Evolutionary conservation across 2,329 filamentous ascomycete species (phyloP).

Genomic region (Cladosporium velox): DNA sequence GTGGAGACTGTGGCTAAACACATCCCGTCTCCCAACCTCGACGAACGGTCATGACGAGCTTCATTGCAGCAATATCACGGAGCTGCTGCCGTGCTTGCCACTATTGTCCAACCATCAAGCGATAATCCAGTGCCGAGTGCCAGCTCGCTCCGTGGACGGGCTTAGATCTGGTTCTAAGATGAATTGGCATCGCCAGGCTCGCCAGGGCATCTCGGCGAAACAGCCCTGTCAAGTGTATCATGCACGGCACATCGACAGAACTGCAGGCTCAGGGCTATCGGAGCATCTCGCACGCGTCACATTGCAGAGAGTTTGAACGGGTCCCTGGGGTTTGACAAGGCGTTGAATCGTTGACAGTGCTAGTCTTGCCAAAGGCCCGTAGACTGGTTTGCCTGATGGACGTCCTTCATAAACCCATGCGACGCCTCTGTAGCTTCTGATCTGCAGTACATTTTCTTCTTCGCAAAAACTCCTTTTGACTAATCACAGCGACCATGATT

Average conservation of each 20-base stretch:
- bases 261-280: neutral
- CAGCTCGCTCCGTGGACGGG: neutral
- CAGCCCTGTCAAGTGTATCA: neutral
- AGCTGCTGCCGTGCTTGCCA: neutral
- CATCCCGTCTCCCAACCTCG: constrained; percentile 3
- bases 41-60: constrained; percentile 7
- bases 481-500: constrained; percentile 11
- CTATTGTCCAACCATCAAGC: neutral
- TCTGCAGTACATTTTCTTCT: neutral
- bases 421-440: neutral
- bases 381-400: constrained; percentile 1
- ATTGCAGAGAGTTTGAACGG: constrained; percentile 5
- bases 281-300: constrained; percentile 9
- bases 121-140: neutral
- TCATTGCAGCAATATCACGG: neutral
- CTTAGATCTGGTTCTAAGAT: neutral
- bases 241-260: neutral
- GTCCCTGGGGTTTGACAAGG: neutral
- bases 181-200: neutral
- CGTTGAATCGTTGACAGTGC: constrained; percentile 4
- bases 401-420: constrained; percentile 1
- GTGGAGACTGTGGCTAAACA: constrained; percentile 12
- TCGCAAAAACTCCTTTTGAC: neutral
- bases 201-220: neutral
- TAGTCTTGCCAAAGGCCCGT: neutral